Base-by-base conservation (phyloP, 495 filamentous ascomycete species). In the Penicillium lagena region DNA sequence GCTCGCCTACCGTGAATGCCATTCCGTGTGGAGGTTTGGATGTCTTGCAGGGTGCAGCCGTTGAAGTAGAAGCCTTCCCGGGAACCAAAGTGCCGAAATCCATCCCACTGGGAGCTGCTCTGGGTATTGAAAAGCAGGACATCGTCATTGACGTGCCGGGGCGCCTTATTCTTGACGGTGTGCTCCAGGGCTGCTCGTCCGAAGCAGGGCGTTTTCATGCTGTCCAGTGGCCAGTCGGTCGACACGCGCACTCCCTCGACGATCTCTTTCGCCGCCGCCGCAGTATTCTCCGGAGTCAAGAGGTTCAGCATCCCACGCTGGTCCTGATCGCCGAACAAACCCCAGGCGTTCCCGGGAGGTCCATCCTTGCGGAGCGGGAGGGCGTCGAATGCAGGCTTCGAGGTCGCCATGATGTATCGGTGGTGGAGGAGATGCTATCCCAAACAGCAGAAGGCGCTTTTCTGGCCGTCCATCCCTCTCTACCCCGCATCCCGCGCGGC, bases 51-150 rank as follows among this genome's bases (percentile, higher is more conserved):
- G 0, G 72, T 77, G 14, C 77, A 71, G 6, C 81, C 81, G 35
- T 84, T 84, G 53, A 81, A 86, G 50, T 79, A 88, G 15, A 51
- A 50, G 39, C 62, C 51, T 29, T 72, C 70, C 30, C 73, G 64
- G 46, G 37, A 49, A 61, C 70, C 72, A 50, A 64, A 77, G 58
- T 78, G 73, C 30, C 73, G 50, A 36, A 79, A 74, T 7, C 76
- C 75, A 66, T 79, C 76, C 77, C 76, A 79, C 50, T 80, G 78
- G 4, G 62, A 70, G 37, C 66, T 69, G 22, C 65, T 62, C 64
- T 84, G 80, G 10, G 80, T 73, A 56, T 85, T 84, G 52, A 85
- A 78, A 10, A 65, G 70, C 68, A 78, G 70, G 14, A 76, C 54
- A 58, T 83, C 79, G 51, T 83, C 79, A 44, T 81, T 82, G 29